phyloP scores from a whole-genome alignment of 306 rosid genomes.

The Castanea sativa region DNA sequence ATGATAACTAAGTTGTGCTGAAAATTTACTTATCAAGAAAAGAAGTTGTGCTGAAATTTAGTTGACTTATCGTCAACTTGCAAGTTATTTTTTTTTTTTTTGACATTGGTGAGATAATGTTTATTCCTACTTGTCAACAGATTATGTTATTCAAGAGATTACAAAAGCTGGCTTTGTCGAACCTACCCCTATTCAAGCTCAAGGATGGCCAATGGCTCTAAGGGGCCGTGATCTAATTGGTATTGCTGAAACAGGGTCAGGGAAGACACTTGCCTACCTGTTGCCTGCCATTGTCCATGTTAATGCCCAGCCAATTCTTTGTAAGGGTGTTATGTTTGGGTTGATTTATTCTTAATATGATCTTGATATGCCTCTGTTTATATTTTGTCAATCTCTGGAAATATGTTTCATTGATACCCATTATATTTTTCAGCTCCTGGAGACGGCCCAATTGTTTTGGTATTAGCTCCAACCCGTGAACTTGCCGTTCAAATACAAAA shows the following conservation, averaged over 20 bases:
- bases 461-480: slow-evolving; percentile 97
- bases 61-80: background rate
- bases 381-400: background rate
- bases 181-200: slow-evolving; percentile 97
- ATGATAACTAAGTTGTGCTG: background rate
- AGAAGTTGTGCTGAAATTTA: background rate
- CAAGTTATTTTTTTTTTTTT: background rate
- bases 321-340: slow-evolving; percentile 37
- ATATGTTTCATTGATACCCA: background rate
- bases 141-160: slow-evolving; percentile 86
- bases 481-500: slow-evolving; percentile 98
- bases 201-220: slow-evolving; percentile 99
- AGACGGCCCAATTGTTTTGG: slow-evolving; percentile 96
- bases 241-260: slow-evolving; percentile 98
- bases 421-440: slow-evolving; percentile 69
- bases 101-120: background rate
- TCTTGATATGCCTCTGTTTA: background rate
- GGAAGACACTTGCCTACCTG: slow-evolving; percentile 94
- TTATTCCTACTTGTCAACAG: slow-evolving; percentile 35
- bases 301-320: slow-evolving; percentile 91
- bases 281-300: slow-evolving; percentile 98
- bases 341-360: slow-evolving; percentile 3
- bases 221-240: slow-evolving; percentile 96
- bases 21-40: background rate
- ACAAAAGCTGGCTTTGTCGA: slow-evolving; percentile 85